Evolutionary conservation across 257 asterid species (phyloP).

Genomic region (Orobanche coerulescens): DNA sequence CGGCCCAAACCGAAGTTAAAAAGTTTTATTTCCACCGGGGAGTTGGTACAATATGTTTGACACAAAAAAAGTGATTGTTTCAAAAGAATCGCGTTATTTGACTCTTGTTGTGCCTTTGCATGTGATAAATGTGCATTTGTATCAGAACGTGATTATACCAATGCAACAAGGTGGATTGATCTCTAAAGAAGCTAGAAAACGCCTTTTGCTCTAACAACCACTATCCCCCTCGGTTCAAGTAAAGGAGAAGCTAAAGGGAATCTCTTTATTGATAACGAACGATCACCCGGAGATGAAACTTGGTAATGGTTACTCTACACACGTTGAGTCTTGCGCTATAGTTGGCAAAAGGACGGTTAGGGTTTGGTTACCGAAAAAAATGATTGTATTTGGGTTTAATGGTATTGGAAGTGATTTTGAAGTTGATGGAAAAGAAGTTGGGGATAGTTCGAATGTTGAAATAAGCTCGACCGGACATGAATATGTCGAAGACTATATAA

Average conservation of each 20-base stretch:
- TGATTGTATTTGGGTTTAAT: conserved; percentile 56
- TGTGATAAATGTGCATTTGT: conserved; percentile 68
- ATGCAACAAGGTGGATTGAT: conserved; percentile 87
- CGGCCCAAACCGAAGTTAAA: conserved; percentile 53
- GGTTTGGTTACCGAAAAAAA: conserved; percentile 70
- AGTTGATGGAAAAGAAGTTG: conserved; percentile 36
- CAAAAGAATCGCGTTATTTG: conserved; percentile 31
- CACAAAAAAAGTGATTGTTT: conserved; percentile 46
- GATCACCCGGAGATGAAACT: conserved; percentile 81
- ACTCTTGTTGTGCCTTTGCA: conserved; percentile 65
- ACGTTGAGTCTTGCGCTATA: conserved; percentile 59
- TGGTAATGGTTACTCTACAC: conserved; percentile 52
- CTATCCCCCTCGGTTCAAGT: conserved; percentile 54
- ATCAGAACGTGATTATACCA: conserved; percentile 66
- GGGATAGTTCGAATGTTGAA: conserved; percentile 35
- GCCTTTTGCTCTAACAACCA: conserved; percentile 59
- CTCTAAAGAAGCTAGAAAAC: conserved; percentile 75
- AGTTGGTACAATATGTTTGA: conserved; percentile 80
- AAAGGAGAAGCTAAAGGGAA: conserved; percentile 57
- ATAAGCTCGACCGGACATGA: conserved; percentile 33
- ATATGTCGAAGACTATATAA: conserved; percentile 16
- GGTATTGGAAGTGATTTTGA: conserved; percentile 37
- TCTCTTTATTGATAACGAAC: conserved; percentile 71
- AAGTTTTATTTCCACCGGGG: conserved; percentile 67
- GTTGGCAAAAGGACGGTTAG: conserved; percentile 38